Conservation (phyloP, 2,329 filamentous ascomycete genomes). For the Claviceps lovelessii region DNA sequence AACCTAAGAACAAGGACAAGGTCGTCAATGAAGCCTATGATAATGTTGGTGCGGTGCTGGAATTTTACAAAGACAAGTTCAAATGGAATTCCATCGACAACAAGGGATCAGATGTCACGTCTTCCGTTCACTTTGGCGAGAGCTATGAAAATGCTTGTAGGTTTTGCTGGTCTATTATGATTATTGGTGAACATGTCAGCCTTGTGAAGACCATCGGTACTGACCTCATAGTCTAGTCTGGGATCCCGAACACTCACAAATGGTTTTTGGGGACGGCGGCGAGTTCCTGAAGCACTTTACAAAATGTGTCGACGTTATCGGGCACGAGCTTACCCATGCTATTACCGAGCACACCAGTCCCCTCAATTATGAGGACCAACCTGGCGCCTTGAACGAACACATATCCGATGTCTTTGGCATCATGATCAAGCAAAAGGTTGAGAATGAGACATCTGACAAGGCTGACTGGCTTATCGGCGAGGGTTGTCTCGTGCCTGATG, state of each 20-base stretch:
- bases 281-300: conserved; percentile 38
- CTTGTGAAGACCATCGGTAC: not conserved
- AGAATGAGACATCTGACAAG: conserved; percentile 28
- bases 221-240: conserved; percentile 23
- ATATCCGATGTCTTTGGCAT: conserved; percentile 42
- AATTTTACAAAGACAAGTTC: conserved; percentile 36
- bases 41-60: conserved; percentile 33
- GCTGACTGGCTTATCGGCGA: conserved; percentile 43
- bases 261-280: conserved; percentile 43
- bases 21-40: conserved; percentile 35
- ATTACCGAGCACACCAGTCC: conserved; percentile 36
- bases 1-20: conserved; percentile 24
- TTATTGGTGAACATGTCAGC: not conserved
- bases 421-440: conserved; percentile 40
- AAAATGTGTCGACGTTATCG: conserved; percentile 39
- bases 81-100: conserved; percentile 38
- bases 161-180: not conserved
- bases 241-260: conserved; percentile 33
- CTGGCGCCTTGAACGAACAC: conserved; percentile 43
- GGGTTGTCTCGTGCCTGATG: conserved; percentile 33
- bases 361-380: conserved; percentile 35
- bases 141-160: conserved; percentile 37
- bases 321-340: conserved; percentile 42
- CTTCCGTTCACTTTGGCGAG: conserved; percentile 37
- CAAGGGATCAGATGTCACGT: conserved; percentile 32